A percentile compares a stretch with the other conserved stretches of the same genome.
phyloP scores from a whole-genome alignment of 495 filamentous ascomycete species.

The Hypoxylon crocopeplum region DNA sequence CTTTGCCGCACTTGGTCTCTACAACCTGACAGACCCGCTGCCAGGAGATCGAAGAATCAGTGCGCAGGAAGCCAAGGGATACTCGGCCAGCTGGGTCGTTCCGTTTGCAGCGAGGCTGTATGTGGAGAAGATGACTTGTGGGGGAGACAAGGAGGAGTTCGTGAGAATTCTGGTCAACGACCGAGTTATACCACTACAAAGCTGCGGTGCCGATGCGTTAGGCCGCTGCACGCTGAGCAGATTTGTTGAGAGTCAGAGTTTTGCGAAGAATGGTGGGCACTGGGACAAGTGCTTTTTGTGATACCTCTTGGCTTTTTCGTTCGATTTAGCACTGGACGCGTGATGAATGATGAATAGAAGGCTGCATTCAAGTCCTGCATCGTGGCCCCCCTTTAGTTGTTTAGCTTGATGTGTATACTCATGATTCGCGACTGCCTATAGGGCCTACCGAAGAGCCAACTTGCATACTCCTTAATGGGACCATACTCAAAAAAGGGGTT shows the following conservation, averaged over 20 bases:
- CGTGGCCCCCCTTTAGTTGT: conserved; percentile 5
- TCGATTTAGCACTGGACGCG: background rate
- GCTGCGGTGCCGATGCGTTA: conserved; percentile 68
- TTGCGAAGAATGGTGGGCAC: conserved; percentile 69
- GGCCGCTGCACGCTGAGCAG: conserved; percentile 69
- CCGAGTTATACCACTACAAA: conserved; percentile 72
- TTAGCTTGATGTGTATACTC: conserved; percentile 15
- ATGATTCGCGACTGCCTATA: conserved; percentile 8
- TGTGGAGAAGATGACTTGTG: conserved; percentile 83
- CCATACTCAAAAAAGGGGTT: conserved; percentile 4
- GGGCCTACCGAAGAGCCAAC: background rate
- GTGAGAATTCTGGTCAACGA: conserved; percentile 84
- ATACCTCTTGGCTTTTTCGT: conserved; percentile 10
- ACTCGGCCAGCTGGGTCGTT: conserved; percentile 74
- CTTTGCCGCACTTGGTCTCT: conserved; percentile 76
- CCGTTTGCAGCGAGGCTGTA: conserved; percentile 80
- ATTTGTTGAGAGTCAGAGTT: conserved; percentile 75
- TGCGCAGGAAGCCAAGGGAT: conserved; percentile 58
- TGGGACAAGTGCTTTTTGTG: conserved; percentile 73
- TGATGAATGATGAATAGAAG: conserved; percentile 6
- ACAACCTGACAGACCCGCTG: conserved; percentile 62
- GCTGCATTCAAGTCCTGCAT: conserved; percentile 8
- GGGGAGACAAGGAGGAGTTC: conserved; percentile 57
- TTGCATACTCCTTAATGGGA: conserved; percentile 6
- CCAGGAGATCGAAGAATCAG: conserved; percentile 50